A percentile compares a stretch with the other conserved stretches of the same genome.
These are phyloP conservation scores for Aspergillus heteromorphus DNA, from an alignment of 495 filamentous ascomycete species.

Conservation along the genomic window DNA sequence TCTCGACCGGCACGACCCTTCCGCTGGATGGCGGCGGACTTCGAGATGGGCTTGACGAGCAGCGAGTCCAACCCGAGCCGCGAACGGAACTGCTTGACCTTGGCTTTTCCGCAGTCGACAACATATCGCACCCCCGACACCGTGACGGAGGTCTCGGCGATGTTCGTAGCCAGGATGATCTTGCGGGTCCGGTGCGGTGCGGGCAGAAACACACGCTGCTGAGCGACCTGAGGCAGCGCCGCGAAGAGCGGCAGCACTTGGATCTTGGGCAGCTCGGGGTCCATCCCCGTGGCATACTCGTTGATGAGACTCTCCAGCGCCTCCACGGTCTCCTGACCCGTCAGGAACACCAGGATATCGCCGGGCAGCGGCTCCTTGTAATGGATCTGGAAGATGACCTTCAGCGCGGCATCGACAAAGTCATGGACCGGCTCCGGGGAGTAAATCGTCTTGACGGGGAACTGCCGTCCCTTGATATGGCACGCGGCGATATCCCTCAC, in stretches of 20 bases:
- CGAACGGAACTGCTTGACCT: conserved; percentile 85
- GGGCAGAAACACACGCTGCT: conserved; percentile 79
- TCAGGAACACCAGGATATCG: conserved; percentile 89
- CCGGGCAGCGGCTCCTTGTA: conserved; percentile 82
- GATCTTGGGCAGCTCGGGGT: conserved; percentile 68
- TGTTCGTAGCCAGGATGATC: conserved; percentile 90
- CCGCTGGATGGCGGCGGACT: conserved; percentile 88
- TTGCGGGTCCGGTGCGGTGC: conserved; percentile 74
- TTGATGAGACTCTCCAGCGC: conserved; percentile 73
- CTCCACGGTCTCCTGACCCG: conserved; percentile 91
- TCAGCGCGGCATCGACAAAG: conserved; percentile 75
- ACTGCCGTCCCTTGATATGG: conserved; percentile 83
- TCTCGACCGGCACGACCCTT: conserved; percentile 92
- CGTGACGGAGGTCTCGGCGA: conserved; percentile 96
- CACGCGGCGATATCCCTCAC: conserved; percentile 55
- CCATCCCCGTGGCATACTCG: conserved; percentile 66
- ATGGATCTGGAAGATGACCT: conserved; percentile 85
- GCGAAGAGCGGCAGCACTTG: conserved; percentile 68
- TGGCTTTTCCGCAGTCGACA: conserved; percentile 89
- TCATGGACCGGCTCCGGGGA: conserved; percentile 72
- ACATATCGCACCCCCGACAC: conserved; percentile 90
- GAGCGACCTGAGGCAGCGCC: conserved; percentile 66
- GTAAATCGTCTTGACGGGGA: conserved; percentile 75
- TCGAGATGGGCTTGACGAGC: conserved; percentile 84
- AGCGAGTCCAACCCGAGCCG: conserved; percentile 85